Evolutionary conservation across 305 asterid species (phyloP).

Genomic region (Striga hermonthica): DNA sequence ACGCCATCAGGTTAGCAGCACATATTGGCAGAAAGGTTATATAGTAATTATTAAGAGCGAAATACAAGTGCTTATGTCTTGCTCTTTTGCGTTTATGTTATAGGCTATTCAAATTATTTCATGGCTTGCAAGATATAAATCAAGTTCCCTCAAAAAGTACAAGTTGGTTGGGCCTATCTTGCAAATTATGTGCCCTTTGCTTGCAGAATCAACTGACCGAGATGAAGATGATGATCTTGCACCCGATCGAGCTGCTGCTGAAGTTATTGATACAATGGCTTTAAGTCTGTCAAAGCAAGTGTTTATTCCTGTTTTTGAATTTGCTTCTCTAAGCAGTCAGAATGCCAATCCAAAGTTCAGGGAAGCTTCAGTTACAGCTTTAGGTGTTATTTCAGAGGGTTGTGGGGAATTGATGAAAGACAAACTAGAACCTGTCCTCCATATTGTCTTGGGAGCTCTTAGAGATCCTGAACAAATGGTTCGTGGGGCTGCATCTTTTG

Average conservation of each 20-base stretch:
- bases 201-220: slow-evolving; percentile 73
- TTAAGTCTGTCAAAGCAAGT: slow-evolving; percentile 78
- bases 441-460: slow-evolving; percentile 74
- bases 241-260: slow-evolving; percentile 99
- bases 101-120: slow-evolving; percentile 99
- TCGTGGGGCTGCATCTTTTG: slow-evolving; percentile 96
- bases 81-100: slow-evolving; percentile 29
- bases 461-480: slow-evolving; percentile 99
- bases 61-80: slow-evolving; percentile 18
- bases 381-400: slow-evolving; percentile 96
- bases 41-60: neutral
- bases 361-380: slow-evolving; percentile 94
- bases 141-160: slow-evolving; percentile 91
- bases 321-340: slow-evolving; percentile 86
- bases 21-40: slow-evolving; percentile 7
- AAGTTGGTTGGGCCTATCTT: slow-evolving; percentile 90
- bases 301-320: slow-evolving; percentile 89
- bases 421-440: slow-evolving; percentile 80
- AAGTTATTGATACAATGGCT: slow-evolving; percentile 98
- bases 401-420: slow-evolving; percentile 84
- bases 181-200: slow-evolving; percentile 97
- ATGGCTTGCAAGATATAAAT: slow-evolving; percentile 93
- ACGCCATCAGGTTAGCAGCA: slow-evolving; percentile 88
- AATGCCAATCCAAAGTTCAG: slow-evolving; percentile 87
- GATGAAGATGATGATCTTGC: slow-evolving; percentile 96